Evolutionary conservation across 75 land plant species (phyloP).

Genomic region (Picea sitchensis): DNA sequence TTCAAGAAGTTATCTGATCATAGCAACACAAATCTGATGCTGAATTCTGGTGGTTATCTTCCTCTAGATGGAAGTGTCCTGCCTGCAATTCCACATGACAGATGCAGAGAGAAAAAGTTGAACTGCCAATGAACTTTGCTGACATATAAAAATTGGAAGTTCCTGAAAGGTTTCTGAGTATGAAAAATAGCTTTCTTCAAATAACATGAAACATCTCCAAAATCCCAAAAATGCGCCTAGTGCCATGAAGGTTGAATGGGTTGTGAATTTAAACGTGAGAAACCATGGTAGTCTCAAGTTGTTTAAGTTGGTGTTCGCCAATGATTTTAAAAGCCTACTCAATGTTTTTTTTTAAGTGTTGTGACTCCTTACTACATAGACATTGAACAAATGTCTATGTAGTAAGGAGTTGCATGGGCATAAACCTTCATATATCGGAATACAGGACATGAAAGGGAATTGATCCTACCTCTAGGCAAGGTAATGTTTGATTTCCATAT

Average conservation of each 20-base stretch:
- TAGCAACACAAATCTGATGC: constrained; percentile 2
- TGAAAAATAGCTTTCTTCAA: background rate
- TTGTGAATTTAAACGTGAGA: background rate
- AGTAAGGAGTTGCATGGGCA: background rate
- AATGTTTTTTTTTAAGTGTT: background rate
- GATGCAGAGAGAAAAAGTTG: background rate
- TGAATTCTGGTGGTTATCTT: constrained; percentile 10
- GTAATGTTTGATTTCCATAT: background rate
- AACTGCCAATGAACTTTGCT: background rate
- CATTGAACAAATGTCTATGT: background rate
- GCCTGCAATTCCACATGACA: background rate
- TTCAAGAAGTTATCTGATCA: background rate
- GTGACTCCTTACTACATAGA: background rate
- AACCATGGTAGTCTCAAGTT: background rate
- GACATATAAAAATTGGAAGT: background rate
- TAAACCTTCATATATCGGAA: no score
- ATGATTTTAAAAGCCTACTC: background rate
- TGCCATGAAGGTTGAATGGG: background rate
- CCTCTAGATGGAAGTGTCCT: background rate
- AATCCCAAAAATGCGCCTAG: background rate
- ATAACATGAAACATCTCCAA: background rate
- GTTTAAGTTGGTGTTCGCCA: background rate
- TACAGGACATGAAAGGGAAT: background rate
- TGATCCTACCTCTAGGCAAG: background rate
- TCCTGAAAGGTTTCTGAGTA: background rate